Base-by-base conservation (phyloP, 1,284 basidiomycete genomes). In the Sphagnurus paluster region DNA sequence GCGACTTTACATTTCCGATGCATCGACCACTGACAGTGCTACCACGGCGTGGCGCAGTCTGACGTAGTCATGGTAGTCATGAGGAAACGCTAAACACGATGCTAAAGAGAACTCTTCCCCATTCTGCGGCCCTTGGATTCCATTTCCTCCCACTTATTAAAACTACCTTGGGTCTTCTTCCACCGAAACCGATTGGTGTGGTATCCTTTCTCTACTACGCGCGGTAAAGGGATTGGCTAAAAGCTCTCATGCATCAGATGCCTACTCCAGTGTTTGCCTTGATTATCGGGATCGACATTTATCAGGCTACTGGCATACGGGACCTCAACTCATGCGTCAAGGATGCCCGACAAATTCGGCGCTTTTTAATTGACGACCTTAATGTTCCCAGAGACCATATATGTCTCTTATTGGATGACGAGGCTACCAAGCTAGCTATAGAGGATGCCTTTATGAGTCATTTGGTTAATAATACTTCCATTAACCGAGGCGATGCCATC, bases 251-350 rank as follows among this genome's bases (percentile, higher is more conserved):
- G 3, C 17, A 5, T 17, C 35, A 60, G 56, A 67, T 67, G 63
- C 45, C 62, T 10, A 52, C 56, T 20, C 76, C 73, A 24, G 62
- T 82, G 40, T 85, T 82, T 53, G 81, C 80, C 2, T 70, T 85
- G 48, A 66, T 85, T 52, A 70, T 85, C 49, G 82, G 82, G 39
- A 75, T 85, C 53, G 80, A 85, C 64, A 68, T 70, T 52, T 85
- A 85, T 66, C 76, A 81, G 59, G 80, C 80, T 8, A 77, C 79
- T 26, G 66, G 68, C 40, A 76, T 84, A 21, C 82, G 79, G 81
- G 79, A 84, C 56, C 72, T 84, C 33, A 71, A 79, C 46, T 76
- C 79, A 30, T 82, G 79, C 55, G 75, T 76, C 20, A 74, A 80
- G 55, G 83, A 85, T 54, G 82, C 80, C 10, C 70, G 74, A 38